Evolutionary conservation across 164 flowering plant genomes (phyloP).

Genomic region (Aristolochia californica): DNA sequence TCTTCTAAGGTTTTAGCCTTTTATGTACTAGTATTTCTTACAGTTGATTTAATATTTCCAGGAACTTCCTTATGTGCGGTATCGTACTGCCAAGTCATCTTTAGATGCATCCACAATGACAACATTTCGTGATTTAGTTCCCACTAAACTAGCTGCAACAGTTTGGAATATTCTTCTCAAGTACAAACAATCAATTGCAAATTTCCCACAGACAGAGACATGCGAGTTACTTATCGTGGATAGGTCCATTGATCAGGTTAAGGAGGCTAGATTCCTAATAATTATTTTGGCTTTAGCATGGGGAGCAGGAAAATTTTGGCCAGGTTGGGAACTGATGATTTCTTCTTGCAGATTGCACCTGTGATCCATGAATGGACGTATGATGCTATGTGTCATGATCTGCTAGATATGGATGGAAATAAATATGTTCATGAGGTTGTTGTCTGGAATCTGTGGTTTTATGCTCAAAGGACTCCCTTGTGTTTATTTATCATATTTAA

Average conservation of each 20-base stretch:
- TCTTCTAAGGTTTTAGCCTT: neutral
- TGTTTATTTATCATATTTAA: neutral
- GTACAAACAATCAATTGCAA: conserved; percentile 57
- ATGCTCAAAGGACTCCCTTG: neutral
- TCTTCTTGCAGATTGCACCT: conserved; percentile 72
- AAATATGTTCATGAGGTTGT: conserved; percentile 88
- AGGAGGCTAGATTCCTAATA: conserved; percentile 3
- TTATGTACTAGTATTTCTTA: neutral
- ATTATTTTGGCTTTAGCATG: no score
- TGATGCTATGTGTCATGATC: conserved; percentile 98
- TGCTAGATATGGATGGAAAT: conserved; percentile 85
- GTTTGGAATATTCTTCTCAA: conserved; percentile 65
- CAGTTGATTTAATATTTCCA: conserved; percentile 14
- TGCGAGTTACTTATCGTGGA: conserved; percentile 92
- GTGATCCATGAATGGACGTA: conserved; percentile 99
- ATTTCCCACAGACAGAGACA: conserved; percentile 87
- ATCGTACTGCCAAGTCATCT: conserved; percentile 63
- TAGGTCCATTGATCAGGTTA: conserved; percentile 94
- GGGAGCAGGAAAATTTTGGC: no score
- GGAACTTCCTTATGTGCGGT: conserved; percentile 92
- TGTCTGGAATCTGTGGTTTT: no score
- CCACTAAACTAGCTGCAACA: conserved; percentile 88
- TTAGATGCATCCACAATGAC: conserved; percentile 66
- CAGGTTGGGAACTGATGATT: neutral
- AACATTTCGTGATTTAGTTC: conserved; percentile 63